Conservation (phyloP, 106 monocot genomes). For the Apostasia shenzhenica region DNA sequence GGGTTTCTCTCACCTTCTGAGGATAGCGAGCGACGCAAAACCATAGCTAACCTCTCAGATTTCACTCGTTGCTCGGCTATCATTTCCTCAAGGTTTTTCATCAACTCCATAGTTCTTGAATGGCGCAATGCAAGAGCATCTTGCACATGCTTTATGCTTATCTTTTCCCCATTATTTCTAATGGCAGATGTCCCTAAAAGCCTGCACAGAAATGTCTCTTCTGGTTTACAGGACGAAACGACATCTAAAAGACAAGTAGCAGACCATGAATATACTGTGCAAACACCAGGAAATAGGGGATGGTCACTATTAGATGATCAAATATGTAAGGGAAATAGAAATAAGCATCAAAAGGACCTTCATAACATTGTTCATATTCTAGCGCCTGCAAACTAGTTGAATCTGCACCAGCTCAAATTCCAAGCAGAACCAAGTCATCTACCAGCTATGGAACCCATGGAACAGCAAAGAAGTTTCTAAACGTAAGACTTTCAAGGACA, state of each 20-base stretch:
- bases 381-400: conserved; percentile 38
- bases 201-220: conserved; percentile 69
- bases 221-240: conserved; percentile 55
- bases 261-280: not conserved
- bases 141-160: conserved; percentile 32
- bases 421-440: conserved; percentile 65
- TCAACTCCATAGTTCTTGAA: conserved; percentile 53
- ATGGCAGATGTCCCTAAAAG: conserved; percentile 35
- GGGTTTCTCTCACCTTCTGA: conserved; percentile 53
- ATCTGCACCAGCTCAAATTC: conserved; percentile 53
- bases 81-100: conserved; percentile 62
- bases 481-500: not conserved
- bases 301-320: not conserved
- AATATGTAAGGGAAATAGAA: not conserved
- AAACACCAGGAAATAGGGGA: not conserved
- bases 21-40: conserved; percentile 38
- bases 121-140: conserved; percentile 58
- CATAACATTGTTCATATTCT: conserved; percentile 36
- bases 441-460: conserved; percentile 32
- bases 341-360: conserved; percentile 37
- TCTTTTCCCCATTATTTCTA: conserved; percentile 16
- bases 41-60: conserved; percentile 46
- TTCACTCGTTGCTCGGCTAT: conserved; percentile 45
- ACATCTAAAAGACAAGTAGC: conserved; percentile 28
- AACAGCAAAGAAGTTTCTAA: not conserved